Evolutionary conservation across 1,284 basidiomycete genomes (phyloP).

Genomic region (Xerocomus nothofagi): DNA sequence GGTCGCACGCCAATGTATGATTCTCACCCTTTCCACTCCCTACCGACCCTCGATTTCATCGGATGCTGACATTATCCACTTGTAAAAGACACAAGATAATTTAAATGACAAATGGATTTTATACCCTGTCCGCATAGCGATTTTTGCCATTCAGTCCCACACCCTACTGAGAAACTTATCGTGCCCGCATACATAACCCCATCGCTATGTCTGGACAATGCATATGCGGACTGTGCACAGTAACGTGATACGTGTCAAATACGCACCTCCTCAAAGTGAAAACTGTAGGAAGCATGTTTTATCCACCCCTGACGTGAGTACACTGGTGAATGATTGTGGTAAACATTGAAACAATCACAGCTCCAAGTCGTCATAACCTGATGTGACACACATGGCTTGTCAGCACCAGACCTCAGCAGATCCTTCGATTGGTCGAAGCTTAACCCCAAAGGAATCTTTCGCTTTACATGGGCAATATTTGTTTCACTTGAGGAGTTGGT

Average conservation of each 20-base stretch:
- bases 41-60: slow-evolving; percentile 6
- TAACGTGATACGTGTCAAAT: not conserved
- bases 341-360: not conserved
- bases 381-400: not conserved
- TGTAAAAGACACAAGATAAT: slow-evolving; percentile 30
- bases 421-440: not conserved
- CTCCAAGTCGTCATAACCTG: not conserved
- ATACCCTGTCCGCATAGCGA: not conserved
- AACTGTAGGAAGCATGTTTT: not conserved
- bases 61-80: slow-evolving; percentile 13
- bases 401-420: not conserved
- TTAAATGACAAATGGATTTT: not conserved
- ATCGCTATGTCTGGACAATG: not conserved
- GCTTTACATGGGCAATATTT: slow-evolving; percentile 2
- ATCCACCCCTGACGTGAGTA: slow-evolving; percentile 9
- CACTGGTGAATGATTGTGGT: not conserved
- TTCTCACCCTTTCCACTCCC: not conserved
- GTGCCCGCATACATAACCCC: not conserved
- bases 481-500: slow-evolving; percentile 3
- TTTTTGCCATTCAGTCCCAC: not conserved
- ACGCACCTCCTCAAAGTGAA: not conserved
- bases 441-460: not conserved
- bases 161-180: not conserved
- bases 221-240: not conserved
- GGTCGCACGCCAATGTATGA: slow-evolving; percentile 10